Conservation (phyloP, 371 early-diverging fungal species). For the Catenaria anguillulae region DNA sequence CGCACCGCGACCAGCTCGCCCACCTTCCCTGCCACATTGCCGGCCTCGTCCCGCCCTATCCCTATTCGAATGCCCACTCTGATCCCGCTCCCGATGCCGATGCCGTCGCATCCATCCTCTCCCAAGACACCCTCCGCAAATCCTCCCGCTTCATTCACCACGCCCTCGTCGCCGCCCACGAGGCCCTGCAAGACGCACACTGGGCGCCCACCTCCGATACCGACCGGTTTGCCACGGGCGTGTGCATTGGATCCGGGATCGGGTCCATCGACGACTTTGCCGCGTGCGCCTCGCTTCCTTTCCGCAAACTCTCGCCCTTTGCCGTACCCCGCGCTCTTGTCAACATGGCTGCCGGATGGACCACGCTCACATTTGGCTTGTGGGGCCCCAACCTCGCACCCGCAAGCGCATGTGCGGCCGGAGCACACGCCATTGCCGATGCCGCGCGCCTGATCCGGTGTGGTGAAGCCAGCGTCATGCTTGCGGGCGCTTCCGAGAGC, state of each 20-base stretch:
- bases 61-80: no score
- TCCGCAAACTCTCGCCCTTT: conserved; percentile 65
- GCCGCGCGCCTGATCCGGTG: conserved; percentile 78
- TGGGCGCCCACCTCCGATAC: conserved; percentile 40
- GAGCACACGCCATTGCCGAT: conserved; percentile 86
- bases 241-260: conserved; percentile 82
- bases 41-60: conserved; percentile 54
- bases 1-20: conserved; percentile 25
- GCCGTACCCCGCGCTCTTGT: conserved; percentile 77
- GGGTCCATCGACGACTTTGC: conserved; percentile 75
- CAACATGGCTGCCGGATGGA: conserved; percentile 89
- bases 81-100: conserved; percentile 39
- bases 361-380: conserved; percentile 75
- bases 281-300: background rate
- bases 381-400: conserved; percentile 83
- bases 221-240: conserved; percentile 50
- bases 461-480: conserved; percentile 90
- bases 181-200: conserved; percentile 70
- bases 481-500: conserved; percentile 88
- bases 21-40: conserved; percentile 65
- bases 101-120: conserved; percentile 37
- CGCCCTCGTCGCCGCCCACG: conserved; percentile 66
- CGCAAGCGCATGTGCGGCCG: conserved; percentile 89
- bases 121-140: conserved; percentile 48
- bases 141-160: conserved; percentile 76